Conservation (phyloP, 352 stramenopile species). For the Phytopythium cucurbitacearum region DNA sequence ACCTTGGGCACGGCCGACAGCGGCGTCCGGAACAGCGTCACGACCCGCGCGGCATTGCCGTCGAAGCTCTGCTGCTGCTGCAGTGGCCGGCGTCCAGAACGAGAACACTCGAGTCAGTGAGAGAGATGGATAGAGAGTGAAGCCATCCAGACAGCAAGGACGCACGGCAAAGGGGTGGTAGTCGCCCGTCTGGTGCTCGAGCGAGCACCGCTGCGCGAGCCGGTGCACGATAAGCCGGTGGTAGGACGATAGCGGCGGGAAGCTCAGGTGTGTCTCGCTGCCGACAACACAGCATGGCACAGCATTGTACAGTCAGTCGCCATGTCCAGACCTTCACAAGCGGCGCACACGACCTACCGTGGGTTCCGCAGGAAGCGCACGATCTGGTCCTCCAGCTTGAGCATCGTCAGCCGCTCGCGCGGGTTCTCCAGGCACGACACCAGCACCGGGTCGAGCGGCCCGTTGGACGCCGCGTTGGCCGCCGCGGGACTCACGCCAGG, state of each 20-base stretch:
- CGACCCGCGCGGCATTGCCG: conserved; percentile 64
- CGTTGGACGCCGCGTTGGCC: conserved; percentile 43
- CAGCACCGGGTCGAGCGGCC: conserved; percentile 71
- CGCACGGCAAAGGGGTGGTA: conserved; percentile 44
- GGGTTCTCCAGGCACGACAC: conserved; percentile 76
- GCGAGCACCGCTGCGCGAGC: conserved; percentile 89
- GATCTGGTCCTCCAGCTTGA: conserved; percentile 88
- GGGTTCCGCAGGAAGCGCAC: conserved; percentile 69
- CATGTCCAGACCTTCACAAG: neutral
- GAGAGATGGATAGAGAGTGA: neutral
- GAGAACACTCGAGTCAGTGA: neutral
- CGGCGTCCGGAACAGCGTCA: conserved; percentile 87
- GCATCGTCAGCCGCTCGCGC: conserved; percentile 71
- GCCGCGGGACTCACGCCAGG: conserved; percentile 50
- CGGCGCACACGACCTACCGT: conserved; percentile 9
- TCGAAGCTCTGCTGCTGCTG: conserved; percentile 33
- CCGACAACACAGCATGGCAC: too few relatives aligned
- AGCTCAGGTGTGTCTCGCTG: conserved; percentile 64
- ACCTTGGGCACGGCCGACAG: conserved; percentile 72
- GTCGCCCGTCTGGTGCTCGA: conserved; percentile 87
- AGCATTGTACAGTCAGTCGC: neutral
- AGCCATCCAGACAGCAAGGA: neutral
- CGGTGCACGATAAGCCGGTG: conserved; percentile 90
- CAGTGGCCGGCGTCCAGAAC: neutral
- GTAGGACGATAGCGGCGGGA: conserved; percentile 83